A percentile compares a stretch with the other conserved stretches of the same genome.
These are phyloP conservation scores for Trypanosoma mega DNA, from an alignment of 208 protist genomes.

Conservation along the genomic window DNA sequence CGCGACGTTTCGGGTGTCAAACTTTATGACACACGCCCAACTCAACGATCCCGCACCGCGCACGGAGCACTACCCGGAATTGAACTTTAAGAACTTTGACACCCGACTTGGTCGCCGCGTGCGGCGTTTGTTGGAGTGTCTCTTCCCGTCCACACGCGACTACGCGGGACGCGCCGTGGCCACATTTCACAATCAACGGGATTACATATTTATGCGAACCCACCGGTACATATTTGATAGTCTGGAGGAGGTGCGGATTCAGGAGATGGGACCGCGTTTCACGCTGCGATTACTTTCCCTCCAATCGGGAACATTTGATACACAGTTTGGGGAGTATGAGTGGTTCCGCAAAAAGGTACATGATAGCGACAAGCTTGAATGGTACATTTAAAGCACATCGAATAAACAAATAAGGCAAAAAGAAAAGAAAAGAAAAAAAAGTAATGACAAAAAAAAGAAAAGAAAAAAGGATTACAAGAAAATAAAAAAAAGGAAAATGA, in stretches of 20 bases:
- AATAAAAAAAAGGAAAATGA: not conserved
- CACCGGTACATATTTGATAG: constrained; percentile 94
- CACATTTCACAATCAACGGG: constrained; percentile 93
- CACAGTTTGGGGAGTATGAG: constrained; percentile 93
- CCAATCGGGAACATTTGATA: constrained; percentile 91
- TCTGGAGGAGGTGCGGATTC: constrained; percentile 82
- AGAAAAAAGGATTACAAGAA: too few relatives aligned
- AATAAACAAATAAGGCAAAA: too few relatives aligned
- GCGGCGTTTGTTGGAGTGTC: constrained; percentile 77
- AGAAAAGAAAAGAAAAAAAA: too few relatives aligned
- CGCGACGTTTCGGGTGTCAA: constrained; percentile 86
- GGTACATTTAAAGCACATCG: constrained; percentile 67
- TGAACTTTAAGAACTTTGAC: constrained; percentile 95
- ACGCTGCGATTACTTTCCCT: constrained; percentile 88
- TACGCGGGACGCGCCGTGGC: constrained; percentile 89
- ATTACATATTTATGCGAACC: constrained; percentile 93
- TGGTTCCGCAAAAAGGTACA: constrained; percentile 94
- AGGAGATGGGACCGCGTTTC: constrained; percentile 93
- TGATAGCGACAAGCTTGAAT: constrained; percentile 87
- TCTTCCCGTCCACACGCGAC: constrained; percentile 89
- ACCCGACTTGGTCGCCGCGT: constrained; percentile 89
- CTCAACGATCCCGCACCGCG: constrained; percentile 77
- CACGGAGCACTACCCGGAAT: constrained; percentile 92
- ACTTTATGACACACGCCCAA: constrained; percentile 79
- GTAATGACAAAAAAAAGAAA: too few relatives aligned